Evolutionary conservation across 805 yeast species (phyloP).

Genomic region (Myxozyma neglecta): DNA sequence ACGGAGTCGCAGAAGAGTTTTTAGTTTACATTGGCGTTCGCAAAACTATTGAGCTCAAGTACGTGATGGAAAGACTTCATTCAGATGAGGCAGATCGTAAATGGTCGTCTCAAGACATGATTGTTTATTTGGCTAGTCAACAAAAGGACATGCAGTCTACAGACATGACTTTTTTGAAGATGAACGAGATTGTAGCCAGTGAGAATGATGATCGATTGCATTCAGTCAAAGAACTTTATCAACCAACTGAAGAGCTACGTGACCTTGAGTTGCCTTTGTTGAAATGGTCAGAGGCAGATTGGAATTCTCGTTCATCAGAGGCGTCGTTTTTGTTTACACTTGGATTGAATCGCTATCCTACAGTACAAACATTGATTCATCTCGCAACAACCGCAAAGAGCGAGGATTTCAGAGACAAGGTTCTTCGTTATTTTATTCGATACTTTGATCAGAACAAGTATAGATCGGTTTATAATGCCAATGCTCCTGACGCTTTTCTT

Average conservation of each 20-base stretch:
- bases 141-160: slow-evolving; percentile 32
- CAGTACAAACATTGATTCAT: slow-evolving; percentile 33
- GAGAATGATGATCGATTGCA: slow-evolving; percentile 28
- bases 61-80: slow-evolving; percentile 41
- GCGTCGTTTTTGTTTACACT: slow-evolving; percentile 38
- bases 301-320: slow-evolving; percentile 36
- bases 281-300: slow-evolving; percentile 33
- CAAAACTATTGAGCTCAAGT: slow-evolving; percentile 43
- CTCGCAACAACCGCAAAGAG: slow-evolving; percentile 17
- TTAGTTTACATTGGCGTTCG: slow-evolving; percentile 41
- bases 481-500: slow-evolving; percentile 19
- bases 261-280: slow-evolving; percentile 38
- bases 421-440: slow-evolving; percentile 37
- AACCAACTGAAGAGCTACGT: slow-evolving; percentile 37
- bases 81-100: slow-evolving; percentile 32
- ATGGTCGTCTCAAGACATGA: slow-evolving; percentile 42
- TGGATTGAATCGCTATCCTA: slow-evolving; percentile 39
- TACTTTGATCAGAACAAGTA: slow-evolving; percentile 35
- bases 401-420: slow-evolving; percentile 27
- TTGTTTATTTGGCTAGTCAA: slow-evolving; percentile 40
- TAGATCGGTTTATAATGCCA: slow-evolving; percentile 13
- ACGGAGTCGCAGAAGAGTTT: slow-evolving; percentile 32
- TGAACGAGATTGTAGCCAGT: slow-evolving; percentile 38
- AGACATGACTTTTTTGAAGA: slow-evolving; percentile 39
- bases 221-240: slow-evolving; percentile 37